Evolutionary conservation across 805 yeast species (phyloP).

Genomic region (Debaryomyces prosopidis): DNA sequence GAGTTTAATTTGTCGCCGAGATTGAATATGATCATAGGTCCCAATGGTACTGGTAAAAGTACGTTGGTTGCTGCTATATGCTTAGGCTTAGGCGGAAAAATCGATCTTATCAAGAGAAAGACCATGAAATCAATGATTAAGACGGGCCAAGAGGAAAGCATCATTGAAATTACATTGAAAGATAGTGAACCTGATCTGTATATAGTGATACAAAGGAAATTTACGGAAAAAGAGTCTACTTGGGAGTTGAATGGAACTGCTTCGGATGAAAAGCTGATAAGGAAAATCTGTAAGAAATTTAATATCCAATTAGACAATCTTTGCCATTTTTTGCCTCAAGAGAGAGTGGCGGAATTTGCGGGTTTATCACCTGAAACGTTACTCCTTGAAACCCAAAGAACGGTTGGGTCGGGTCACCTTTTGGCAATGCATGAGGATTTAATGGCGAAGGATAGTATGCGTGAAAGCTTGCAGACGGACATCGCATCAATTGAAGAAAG

Average conservation of each 20-base stretch:
- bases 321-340: conserved; percentile 95
- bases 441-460: conserved; percentile 47
- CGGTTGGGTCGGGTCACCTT: conserved; percentile 65
- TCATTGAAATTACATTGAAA: conserved; percentile 53
- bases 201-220: conserved; percentile 45
- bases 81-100: conserved; percentile 80
- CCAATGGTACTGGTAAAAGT: conserved; percentile 95
- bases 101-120: conserved; percentile 71
- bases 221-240: conserved; percentile 47
- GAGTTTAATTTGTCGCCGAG: conserved; percentile 80
- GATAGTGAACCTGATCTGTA: conserved; percentile 32
- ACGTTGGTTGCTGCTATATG: conserved; percentile 93
- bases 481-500: conserved; percentile 28
- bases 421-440: conserved; percentile 57
- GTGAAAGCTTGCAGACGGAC: conserved; percentile 25
- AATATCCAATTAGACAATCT: conserved; percentile 88
- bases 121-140: conserved; percentile 70
- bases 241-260: conserved; percentile 51
- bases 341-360: conserved; percentile 91
- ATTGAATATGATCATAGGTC: conserved; percentile 90
- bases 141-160: conserved; percentile 52
- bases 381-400: conserved; percentile 75
- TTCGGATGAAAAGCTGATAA: conserved; percentile 47
- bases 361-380: conserved; percentile 73
- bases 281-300: conserved; percentile 42